Conservation (phyloP, 345 rosid genomes). For the Draba incana region DNA sequence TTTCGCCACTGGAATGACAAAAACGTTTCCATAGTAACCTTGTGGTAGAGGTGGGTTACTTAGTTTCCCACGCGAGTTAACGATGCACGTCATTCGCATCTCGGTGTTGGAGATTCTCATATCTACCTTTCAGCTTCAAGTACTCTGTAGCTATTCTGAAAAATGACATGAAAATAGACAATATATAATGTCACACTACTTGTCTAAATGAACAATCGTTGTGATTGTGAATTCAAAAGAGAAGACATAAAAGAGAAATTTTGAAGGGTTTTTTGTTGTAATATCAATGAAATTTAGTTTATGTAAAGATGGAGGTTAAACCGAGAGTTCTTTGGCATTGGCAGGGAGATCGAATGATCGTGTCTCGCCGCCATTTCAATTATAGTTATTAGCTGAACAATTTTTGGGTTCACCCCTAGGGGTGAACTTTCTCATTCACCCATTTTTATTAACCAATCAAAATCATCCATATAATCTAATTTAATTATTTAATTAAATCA, state of each 20-base stretch:
- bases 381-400: no score
- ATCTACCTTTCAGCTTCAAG: slow-evolving; percentile 45
- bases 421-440: no score
- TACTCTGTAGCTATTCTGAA: slow-evolving; percentile 49
- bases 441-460: no score
- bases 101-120: slow-evolving; percentile 35
- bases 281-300: neutral
- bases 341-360: slow-evolving; percentile 43
- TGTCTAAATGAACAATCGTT: neutral
- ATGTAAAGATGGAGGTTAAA: slow-evolving; percentile 15
- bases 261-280: neutral
- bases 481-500: no score
- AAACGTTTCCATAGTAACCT: slow-evolving; percentile 60
- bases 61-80: no score
- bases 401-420: no score
- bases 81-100: no score
- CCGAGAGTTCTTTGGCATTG: slow-evolving; percentile 90
- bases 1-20: slow-evolving; percentile 49
- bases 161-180: neutral
- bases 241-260: no score
- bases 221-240: no score
- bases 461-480: no score
- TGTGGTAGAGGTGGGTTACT: no score
- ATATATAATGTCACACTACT: slow-evolving; percentile 6
- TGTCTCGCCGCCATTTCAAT: no score